A percentile compares a stretch with the other conserved stretches of the same genome.
phyloP scores from a whole-genome alignment of 257 asterid species.

The Solanum virginianum region DNA sequence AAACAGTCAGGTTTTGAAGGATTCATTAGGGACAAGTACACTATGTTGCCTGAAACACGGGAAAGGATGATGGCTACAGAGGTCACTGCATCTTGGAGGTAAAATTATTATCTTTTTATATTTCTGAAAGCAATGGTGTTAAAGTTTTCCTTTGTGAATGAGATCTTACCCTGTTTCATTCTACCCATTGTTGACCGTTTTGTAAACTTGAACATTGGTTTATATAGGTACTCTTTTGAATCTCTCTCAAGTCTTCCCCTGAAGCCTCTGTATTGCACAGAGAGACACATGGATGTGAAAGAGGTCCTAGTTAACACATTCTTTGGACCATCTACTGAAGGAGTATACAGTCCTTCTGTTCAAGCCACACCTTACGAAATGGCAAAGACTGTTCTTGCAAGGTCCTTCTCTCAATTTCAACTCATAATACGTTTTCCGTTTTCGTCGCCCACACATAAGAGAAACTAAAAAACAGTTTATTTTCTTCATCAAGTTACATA shows the following conservation, averaged over 20 bases:
- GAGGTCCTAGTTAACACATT: slow-evolving; percentile 50
- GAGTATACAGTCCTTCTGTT: slow-evolving; percentile 96
- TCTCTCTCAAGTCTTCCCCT: slow-evolving; percentile 50
- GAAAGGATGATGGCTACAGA: slow-evolving; percentile 96
- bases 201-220: slow-evolving; percentile 1
- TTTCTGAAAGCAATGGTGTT: not conserved
- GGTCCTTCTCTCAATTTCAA: slow-evolving; percentile 23
- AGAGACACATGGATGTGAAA: slow-evolving; percentile 59
- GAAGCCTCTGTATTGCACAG: slow-evolving; percentile 39
- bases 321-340: slow-evolving; percentile 65
- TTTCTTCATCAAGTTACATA: not conserved
- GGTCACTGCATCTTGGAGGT: slow-evolving; percentile 92
- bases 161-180: not conserved
- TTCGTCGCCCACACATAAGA: not conserved
- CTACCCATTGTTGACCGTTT: not conserved
- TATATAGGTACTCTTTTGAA: slow-evolving; percentile 57
- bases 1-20: slow-evolving; percentile 97
- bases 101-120: not conserved
- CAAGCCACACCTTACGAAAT: slow-evolving; percentile 74
- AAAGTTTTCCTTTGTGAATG: not conserved
- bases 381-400: slow-evolving; percentile 76
- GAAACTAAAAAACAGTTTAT: not conserved
- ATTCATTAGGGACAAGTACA: slow-evolving; percentile 71
- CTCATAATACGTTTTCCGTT: not conserved
- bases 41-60: slow-evolving; percentile 84